Evolutionary conservation across 2,329 filamentous ascomycete species (phyloP).

Genomic region (Zymoseptoria crescenta): DNA sequence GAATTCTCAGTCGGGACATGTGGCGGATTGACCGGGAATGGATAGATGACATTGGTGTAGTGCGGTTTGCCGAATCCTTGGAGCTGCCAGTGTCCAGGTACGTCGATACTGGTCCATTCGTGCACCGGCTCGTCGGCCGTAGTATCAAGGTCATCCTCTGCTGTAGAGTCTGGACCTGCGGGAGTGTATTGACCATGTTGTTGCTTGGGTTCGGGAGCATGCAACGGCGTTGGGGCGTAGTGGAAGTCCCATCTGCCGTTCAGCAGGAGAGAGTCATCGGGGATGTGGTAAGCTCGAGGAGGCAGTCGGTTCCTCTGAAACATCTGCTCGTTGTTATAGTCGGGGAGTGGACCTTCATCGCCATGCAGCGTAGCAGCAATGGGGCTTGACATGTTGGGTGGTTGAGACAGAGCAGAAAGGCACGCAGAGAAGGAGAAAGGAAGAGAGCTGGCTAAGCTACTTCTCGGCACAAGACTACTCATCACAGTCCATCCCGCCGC

Average conservation of each 20-base stretch:
- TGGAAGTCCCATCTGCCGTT: conserved; percentile 14
- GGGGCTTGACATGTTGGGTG: neutral
- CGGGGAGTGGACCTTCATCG: neutral
- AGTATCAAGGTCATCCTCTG: neutral
- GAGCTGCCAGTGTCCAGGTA: conserved; percentile 62
- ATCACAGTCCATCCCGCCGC: neutral
- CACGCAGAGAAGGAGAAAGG: neutral
- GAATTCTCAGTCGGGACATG: conserved; percentile 54
- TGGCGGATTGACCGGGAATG: conserved; percentile 58
- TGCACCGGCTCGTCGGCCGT: neutral
- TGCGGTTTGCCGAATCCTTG: conserved; percentile 61
- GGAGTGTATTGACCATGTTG: neutral
- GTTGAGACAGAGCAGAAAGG: neutral
- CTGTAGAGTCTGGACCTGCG: neutral
- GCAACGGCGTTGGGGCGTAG: conserved; percentile 7
- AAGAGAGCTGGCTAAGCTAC: neutral
- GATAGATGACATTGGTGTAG: conserved; percentile 60
- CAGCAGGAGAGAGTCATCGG: conserved; percentile 7
- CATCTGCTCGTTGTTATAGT: conserved; percentile 11
- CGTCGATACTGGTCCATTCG: conserved; percentile 47
- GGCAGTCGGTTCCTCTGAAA: conserved; percentile 12
- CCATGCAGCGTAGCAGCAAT: neutral
- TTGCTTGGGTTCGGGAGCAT: conserved; percentile 4
- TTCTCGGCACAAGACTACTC: neutral
- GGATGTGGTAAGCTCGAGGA: conserved; percentile 9